phyloP scores from a whole-genome alignment of 176 grass and related monocot species.

The Bonia amplexicaulis region DNA sequence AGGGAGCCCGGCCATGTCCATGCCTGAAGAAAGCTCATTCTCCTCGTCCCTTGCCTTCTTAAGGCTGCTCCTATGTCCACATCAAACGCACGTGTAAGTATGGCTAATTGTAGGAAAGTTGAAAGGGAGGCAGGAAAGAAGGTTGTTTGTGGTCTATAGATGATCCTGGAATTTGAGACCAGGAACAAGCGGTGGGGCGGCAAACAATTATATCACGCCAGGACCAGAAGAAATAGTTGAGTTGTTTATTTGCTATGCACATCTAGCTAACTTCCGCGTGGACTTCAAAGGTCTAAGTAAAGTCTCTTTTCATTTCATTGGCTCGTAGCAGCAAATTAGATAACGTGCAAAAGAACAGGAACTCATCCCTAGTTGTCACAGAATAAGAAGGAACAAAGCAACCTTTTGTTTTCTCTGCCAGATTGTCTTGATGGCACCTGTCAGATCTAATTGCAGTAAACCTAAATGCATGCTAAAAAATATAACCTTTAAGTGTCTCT shows the following conservation, averaged over 20 bases:
- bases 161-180: constrained; percentile 10
- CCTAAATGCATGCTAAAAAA: neutral
- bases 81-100: constrained; percentile 21
- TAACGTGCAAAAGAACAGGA: neutral
- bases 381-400: neutral
- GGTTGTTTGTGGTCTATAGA: constrained; percentile 28
- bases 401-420: neutral
- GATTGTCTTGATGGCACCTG: neutral
- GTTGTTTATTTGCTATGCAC: neutral
- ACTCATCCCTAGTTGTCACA: neutral
- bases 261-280: neutral
- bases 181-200: constrained; percentile 6
- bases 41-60: constrained; percentile 19
- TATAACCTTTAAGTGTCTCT: neutral
- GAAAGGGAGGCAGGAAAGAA: constrained; percentile 20
- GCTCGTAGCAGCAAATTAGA: neutral
- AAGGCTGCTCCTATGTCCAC: constrained; percentile 6
- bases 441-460: neutral
- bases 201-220: constrained; percentile 5
- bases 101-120: constrained; percentile 34
- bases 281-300: neutral
- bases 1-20: constrained; percentile 29
- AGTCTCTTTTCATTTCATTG: neutral
- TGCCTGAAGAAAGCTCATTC: neutral
- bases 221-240: neutral